Base-by-base conservation (phyloP, 192 early-diverging fungal genomes). In the Thamnidium elegans region DNA sequence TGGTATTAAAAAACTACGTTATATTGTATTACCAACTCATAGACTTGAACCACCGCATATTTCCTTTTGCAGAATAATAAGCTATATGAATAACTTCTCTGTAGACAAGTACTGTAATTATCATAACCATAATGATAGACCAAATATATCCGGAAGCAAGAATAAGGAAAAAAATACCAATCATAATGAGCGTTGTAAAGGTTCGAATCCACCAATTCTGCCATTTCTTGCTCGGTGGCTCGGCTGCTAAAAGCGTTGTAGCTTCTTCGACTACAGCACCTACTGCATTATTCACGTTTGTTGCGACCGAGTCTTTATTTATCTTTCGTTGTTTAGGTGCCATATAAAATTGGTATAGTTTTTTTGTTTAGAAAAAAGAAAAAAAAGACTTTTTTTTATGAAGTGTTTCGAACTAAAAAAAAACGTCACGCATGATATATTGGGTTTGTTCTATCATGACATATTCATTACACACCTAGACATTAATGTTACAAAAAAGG, bases 11-110 rank as follows among this genome's bases (percentile, higher is more conserved):
- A 50, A 14, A 15, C 26, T 23, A 17, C 2, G 4, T 26, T 14
- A 20, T n/a, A 8, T 43, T 20, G 5, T 45, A 64, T 15, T 78
- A 85, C 90, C 92, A 96, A 72, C 94, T 94, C 84, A 96, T 81
- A 6, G 92, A 86, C 36, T 89, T 85, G 71, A 93, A 90, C 94
- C 94, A 98, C 6, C 93, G 92, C 58, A 98, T 72, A 52, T 89
- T 90, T 58, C 92, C 88, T 58, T 87, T 90, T 66, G 89, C 90
- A 17, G 92, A 90, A 34, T 89, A 82, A 68, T 87, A 80, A 30
- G 92, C 90, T 54, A 98, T 85, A 21, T 86, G 84, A 68, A 98
- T 96, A n/a, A 98, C 92, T 74, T 98, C 96, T 55, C 82, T 83
- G 77, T 93, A 98, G 42, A 98, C 93, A 34, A 92, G 62, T 34